Evolutionary conservation across 2,329 filamentous ascomycete genomes (phyloP).

Genomic region (Ophiostoma piceae): DNA sequence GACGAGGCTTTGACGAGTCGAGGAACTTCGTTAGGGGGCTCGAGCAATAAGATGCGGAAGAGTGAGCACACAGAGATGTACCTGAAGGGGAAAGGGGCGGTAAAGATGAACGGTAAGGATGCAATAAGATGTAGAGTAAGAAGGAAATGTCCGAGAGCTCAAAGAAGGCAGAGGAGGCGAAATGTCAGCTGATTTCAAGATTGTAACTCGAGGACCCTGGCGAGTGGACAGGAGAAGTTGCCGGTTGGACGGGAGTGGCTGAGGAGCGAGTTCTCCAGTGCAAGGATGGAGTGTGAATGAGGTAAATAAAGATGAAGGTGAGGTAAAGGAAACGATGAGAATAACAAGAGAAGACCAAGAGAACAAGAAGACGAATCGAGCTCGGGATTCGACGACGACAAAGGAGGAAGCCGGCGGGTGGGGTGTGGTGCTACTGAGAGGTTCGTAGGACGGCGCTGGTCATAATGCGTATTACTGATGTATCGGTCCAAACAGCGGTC

Average conservation of each 20-base stretch:
- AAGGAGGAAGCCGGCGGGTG: slow-evolving; percentile 4
- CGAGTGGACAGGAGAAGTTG: slow-evolving; percentile 3
- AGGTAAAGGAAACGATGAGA: neutral
- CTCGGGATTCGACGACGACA: neutral
- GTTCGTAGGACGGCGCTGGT: neutral
- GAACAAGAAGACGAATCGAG: neutral
- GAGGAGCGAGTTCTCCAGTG: neutral
- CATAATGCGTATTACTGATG: slow-evolving; percentile 1
- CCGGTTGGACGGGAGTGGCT: slow-evolving; percentile 17
- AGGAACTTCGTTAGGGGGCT: neutral
- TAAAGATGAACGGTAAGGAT: slow-evolving; percentile 10
- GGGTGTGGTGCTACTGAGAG: slow-evolving; percentile 13
- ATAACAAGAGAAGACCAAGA: neutral
- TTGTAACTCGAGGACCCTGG: neutral
- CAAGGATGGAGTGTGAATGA: neutral
- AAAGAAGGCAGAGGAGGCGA: neutral
- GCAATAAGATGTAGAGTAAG: neutral
- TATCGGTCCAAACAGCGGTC: slow-evolving; percentile 13
- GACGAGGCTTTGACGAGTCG: neutral
- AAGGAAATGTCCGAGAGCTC: slow-evolving; percentile 4
- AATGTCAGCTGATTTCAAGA: neutral
- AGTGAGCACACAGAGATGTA: neutral
- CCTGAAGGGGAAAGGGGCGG: slow-evolving; percentile 9
- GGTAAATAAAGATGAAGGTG: neutral
- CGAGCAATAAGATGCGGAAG: neutral